Percentiles rank a stretch among this genome's conserved stretches.
Evolutionary conservation across 306 rosid species (phyloP).

Genomic region (Purshia tridentata): DNA sequence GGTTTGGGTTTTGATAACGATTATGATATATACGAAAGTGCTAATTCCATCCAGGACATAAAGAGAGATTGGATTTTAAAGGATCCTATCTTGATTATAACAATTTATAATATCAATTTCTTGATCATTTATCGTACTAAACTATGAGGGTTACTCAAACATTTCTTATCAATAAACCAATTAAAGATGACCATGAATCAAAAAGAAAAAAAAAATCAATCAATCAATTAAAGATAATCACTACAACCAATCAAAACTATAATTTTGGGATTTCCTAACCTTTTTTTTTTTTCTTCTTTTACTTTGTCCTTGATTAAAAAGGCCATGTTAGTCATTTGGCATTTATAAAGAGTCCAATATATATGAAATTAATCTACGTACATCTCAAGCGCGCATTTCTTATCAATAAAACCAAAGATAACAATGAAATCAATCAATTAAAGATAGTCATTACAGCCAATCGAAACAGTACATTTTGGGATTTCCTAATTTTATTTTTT

Average conservation of each 20-base stretch:
- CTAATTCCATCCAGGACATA: not conserved
- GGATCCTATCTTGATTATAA: not conserved
- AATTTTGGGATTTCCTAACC: not conserved
- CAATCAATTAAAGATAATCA: not conserved
- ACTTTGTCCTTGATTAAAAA: not conserved
- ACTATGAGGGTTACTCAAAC: not conserved
- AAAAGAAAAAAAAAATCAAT: not conserved
- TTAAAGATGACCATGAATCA: not conserved
- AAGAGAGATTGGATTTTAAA: not conserved
- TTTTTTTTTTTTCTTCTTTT: not conserved
- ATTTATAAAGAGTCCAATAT: conserved; percentile 24
- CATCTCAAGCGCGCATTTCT: no score
- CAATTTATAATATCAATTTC: no score
- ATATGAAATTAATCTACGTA: conserved; percentile 3
- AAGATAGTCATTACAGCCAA: not conserved
- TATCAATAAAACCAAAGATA: not conserved
- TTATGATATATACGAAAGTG: not conserved
- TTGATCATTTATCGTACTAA: no score
- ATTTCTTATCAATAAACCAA: no score
- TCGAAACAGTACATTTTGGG: not conserved
- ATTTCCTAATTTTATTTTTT: not conserved
- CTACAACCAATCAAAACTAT: not conserved
- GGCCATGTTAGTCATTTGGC: conserved; percentile 5
- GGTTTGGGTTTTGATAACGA: not conserved
- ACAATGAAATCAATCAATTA: not conserved